A percentile compares a stretch with the other conserved stretches of the same genome.
These are phyloP conservation scores for Apiospora malaysiana DNA, from an alignment of 2,329 filamentous ascomycete species.

Conservation along the genomic window DNA sequence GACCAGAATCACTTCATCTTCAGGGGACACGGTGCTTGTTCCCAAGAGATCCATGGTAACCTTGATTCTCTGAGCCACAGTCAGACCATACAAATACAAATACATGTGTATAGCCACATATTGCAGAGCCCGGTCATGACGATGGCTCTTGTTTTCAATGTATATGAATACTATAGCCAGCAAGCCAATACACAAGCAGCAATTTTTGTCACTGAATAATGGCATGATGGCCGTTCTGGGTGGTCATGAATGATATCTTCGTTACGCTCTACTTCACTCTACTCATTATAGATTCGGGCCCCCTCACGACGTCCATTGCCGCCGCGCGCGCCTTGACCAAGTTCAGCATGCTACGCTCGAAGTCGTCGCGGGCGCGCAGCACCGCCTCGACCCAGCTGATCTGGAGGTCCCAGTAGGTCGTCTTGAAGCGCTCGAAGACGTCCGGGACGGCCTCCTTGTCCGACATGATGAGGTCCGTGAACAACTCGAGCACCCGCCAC, in stretches of 20 bases:
- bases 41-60: conserved; percentile 15
- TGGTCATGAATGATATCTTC: not conserved
- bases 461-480: conserved; percentile 78
- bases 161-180: too few relatives aligned
- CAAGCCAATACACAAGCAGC: too few relatives aligned
- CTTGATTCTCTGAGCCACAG: not conserved
- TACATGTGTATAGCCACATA: not conserved
- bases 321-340: conserved; percentile 88
- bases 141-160: too few relatives aligned
- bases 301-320: conserved; percentile 79
- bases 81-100: not conserved
- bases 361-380: conserved; percentile 85
- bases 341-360: conserved; percentile 88
- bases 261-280: conserved; percentile 71
- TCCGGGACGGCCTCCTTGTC: conserved; percentile 76
- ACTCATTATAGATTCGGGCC: conserved; percentile 91
- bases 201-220: not conserved
- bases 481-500: conserved; percentile 88
- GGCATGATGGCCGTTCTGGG: not conserved
- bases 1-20: not conserved
- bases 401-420: conserved; percentile 89
- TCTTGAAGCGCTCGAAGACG: conserved; percentile 84
- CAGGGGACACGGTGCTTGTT: not conserved
- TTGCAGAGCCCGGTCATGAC: too few relatives aligned
- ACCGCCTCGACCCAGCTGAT: conserved; percentile 96